Evolutionary conservation across 495 filamentous ascomycete genomes (phyloP), one percentile per base, ranked within the genome.

Genomic region (Immersiella caudata): DNA sequence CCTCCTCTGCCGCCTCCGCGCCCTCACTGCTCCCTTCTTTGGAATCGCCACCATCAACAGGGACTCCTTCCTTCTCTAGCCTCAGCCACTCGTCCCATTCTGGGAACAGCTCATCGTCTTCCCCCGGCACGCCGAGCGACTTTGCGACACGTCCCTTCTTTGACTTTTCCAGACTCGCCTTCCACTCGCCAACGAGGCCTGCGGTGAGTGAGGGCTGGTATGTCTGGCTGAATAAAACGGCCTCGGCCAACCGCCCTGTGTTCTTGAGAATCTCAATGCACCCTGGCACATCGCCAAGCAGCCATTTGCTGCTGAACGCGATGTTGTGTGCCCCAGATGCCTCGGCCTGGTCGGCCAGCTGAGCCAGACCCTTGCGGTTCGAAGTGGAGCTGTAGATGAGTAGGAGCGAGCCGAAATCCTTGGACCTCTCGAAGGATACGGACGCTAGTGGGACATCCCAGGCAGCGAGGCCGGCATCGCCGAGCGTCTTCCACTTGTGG

Each of bases 401-500:
- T 1, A 99, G 84, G 2, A 99, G 80, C 0, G 92, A 96, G 20
- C 95, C 94, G 7, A 97, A 78, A 71, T 99, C 95, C 71, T 93
- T 93, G 40, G 94, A 93, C 63, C 93, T 87, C 33, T 83, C 84
- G 79, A 98, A 99, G 80, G 96, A 98, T 78, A 97, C 92, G 67
- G 93, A 90, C 0, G 95, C 95, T 21, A 99, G 87, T 1, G 84
- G 78, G 25, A 98, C 83, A 74, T 99, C 89, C 95, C 95, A 99
- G 12, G 82, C 89, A 1, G 87, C 76, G 49, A 99, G 85, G 27
- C 96, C 96, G 0, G 93, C 91, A 69, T 99, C 95, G 52, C 95
- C 95, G 20, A 99, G 89, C 0, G 86, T 92, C 83, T 97, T 97
- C 94, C 94, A 99, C 78, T 96, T 95, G 79, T 97, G 96, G 76